A percentile compares a stretch with the other conserved stretches of the same genome.
Conservation (phyloP, 225 moss, liverwort and hornwort species). For the Neckera pumila region DNA sequence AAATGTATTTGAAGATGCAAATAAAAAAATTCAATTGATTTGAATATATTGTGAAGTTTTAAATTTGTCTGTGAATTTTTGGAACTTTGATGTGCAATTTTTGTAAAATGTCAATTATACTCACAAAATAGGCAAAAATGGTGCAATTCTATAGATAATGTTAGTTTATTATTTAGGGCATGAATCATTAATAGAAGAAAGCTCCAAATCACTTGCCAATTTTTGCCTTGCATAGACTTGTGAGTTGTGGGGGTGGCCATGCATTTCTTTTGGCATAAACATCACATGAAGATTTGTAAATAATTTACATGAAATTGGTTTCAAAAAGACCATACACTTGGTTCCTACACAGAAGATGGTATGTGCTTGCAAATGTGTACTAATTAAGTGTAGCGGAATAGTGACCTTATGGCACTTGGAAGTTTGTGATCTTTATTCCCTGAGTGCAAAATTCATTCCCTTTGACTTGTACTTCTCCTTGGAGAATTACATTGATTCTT, state of each 20-base stretch:
- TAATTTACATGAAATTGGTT: background rate
- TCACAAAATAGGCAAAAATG: background rate
- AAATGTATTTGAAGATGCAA: background rate
- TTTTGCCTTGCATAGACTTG: background rate
- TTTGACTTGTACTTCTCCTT: background rate
- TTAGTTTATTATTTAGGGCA: background rate
- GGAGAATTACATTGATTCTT: background rate
- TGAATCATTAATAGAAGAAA: background rate
- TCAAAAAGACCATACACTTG: background rate
- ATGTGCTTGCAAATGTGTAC: fast-evolving
- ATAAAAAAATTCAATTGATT: background rate
- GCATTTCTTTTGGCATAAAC: background rate
- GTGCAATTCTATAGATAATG: background rate
- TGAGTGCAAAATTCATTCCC: background rate
- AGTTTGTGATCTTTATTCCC: background rate
- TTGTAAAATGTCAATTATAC: background rate
- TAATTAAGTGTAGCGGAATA: background rate
- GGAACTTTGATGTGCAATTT: background rate
- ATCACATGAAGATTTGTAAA: background rate
- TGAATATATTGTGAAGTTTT: background rate
- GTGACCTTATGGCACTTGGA: background rate
- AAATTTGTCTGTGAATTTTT: background rate
- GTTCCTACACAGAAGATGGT: background rate
- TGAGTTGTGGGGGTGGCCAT: background rate
- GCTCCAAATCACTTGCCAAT: background rate